phyloP scores from a whole-genome alignment of 2,329 filamentous ascomycete genomes.

The Raffaelea albimanens region DNA sequence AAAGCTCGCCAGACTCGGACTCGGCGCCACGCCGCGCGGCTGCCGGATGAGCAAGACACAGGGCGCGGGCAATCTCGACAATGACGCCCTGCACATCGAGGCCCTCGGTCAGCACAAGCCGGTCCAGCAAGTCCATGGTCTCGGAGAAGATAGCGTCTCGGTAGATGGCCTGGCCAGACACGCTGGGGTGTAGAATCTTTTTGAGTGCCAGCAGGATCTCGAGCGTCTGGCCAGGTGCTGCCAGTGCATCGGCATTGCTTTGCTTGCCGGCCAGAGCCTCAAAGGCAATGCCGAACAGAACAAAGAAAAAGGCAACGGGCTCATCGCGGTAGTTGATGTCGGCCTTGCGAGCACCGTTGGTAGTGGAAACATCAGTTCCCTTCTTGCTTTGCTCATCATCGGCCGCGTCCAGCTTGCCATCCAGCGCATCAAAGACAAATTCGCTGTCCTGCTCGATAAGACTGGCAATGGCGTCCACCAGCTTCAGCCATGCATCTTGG shows the following conservation, averaged over 20 bases:
- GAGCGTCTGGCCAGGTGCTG: constrained; percentile 63
- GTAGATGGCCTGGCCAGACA: constrained; percentile 94
- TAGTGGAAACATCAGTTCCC: too few relatives aligned
- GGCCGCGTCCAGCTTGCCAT: constrained; percentile 61
- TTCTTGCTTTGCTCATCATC: constrained; percentile 26
- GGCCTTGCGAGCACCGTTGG: constrained; percentile 31
- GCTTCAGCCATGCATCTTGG: constrained; percentile 91
- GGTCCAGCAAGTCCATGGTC: constrained; percentile 90
- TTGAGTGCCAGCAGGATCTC: constrained; percentile 86
- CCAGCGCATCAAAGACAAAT: constrained; percentile 92
- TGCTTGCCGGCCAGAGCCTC: constrained; percentile 85
- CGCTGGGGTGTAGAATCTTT: constrained; percentile 88
- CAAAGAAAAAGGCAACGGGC: constrained; percentile 97
- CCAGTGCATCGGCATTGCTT: constrained; percentile 54
- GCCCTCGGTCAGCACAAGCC: constrained; percentile 83
- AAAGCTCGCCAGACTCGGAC: constrained; percentile 66
- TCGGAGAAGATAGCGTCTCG: constrained; percentile 93
- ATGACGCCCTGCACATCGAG: constrained; percentile 84
- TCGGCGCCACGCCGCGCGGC: constrained; percentile 58
- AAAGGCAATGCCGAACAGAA: constrained; percentile 91
- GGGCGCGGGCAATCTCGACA: constrained; percentile 82
- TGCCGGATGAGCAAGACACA: constrained; percentile 86
- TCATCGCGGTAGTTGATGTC: constrained; percentile 98
- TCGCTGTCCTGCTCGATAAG: constrained; percentile 96
- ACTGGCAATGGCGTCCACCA: constrained; percentile 95